Percentiles rank a stretch among this genome's conserved stretches.
Evolutionary conservation across 345 rosid species (phyloP).

Genomic region (Corchorus capsularis): DNA sequence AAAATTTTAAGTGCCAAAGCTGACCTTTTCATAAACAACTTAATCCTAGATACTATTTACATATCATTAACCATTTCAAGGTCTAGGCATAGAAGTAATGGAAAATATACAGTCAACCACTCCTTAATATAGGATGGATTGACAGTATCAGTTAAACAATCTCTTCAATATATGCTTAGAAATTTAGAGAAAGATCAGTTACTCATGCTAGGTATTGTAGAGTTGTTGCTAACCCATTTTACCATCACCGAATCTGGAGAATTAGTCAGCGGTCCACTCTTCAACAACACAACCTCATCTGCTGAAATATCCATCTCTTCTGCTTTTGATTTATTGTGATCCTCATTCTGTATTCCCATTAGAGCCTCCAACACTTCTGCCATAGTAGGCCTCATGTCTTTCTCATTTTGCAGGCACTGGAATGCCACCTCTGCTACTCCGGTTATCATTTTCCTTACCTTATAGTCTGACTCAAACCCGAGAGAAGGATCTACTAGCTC

Average conservation of each 20-base stretch:
- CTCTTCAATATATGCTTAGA: neutral
- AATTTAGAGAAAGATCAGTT: slow-evolving; percentile 20
- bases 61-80: neutral
- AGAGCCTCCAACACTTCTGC: slow-evolving; percentile 49
- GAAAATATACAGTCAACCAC: neutral
- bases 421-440: slow-evolving; percentile 86
- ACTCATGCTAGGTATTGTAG: slow-evolving; percentile 34
- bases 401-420: slow-evolving; percentile 68
- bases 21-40: neutral
- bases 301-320: slow-evolving; percentile 28
- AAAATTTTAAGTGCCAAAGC: slow-evolving; percentile 10
- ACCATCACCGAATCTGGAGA: slow-evolving; percentile 58
- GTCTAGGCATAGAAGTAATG: neutral
- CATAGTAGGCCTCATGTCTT: slow-evolving; percentile 80
- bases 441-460: slow-evolving; percentile 46
- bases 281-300: slow-evolving; percentile 48
- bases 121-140: neutral
- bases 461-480: slow-evolving; percentile 63
- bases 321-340: slow-evolving; percentile 21
- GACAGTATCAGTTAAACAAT: neutral
- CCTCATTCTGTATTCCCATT: slow-evolving; percentile 38
- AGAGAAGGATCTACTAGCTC: slow-evolving; percentile 74
- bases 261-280: slow-evolving; percentile 29
- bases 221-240: slow-evolving; percentile 50
- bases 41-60: neutral